Percentiles rank a stretch among this genome's conserved stretches.
phyloP scores from a whole-genome alignment of 345 rosid genomes.

The Eucalyptus paniculata region DNA sequence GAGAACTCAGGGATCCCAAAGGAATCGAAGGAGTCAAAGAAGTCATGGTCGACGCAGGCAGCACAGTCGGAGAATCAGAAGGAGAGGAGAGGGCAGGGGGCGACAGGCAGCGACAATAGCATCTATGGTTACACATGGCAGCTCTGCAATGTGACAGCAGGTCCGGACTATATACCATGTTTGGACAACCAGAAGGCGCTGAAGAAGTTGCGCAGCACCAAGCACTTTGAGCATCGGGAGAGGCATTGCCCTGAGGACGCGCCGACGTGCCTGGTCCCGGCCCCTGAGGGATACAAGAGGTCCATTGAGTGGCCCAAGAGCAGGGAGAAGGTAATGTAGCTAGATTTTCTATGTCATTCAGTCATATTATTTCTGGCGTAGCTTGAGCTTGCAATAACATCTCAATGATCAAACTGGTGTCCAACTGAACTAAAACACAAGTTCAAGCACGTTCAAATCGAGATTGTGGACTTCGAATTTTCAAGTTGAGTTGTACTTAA shows the following conservation, averaged over 20 bases:
- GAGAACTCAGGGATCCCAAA: slow-evolving; percentile 53
- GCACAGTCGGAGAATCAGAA: slow-evolving; percentile 62
- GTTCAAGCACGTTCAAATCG: not conserved
- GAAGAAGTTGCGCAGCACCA: slow-evolving; percentile 27
- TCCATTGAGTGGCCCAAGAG: slow-evolving; percentile 77
- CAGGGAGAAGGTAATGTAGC: slow-evolving; percentile 54
- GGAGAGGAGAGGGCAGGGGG: slow-evolving; percentile 39
- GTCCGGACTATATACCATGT: slow-evolving; percentile 89
- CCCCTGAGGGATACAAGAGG: slow-evolving; percentile 60
- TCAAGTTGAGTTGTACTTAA: not conserved
- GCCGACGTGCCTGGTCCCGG: slow-evolving; percentile 63
- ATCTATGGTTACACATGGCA: slow-evolving; percentile 41
- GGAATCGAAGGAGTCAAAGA: slow-evolving; percentile 69
- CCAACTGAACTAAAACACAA: not conserved
- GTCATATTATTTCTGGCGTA: not conserved
- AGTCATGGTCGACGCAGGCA: slow-evolving; percentile 66
- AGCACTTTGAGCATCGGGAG: slow-evolving; percentile 81
- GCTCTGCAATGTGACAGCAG: slow-evolving; percentile 71
- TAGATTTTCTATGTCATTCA: not conserved
- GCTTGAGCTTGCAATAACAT: not conserved
- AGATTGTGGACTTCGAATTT: not conserved
- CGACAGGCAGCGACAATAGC: slow-evolving; percentile 6
- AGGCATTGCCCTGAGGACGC: slow-evolving; percentile 86
- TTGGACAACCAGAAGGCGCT: slow-evolving; percentile 79
- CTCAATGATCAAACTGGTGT: not conserved